Percentiles rank a stretch among this genome's conserved stretches.
phyloP scores from a whole-genome alignment of 225 moss, liverwort and hornwort species.

The Anthoceros angustus region DNA sequence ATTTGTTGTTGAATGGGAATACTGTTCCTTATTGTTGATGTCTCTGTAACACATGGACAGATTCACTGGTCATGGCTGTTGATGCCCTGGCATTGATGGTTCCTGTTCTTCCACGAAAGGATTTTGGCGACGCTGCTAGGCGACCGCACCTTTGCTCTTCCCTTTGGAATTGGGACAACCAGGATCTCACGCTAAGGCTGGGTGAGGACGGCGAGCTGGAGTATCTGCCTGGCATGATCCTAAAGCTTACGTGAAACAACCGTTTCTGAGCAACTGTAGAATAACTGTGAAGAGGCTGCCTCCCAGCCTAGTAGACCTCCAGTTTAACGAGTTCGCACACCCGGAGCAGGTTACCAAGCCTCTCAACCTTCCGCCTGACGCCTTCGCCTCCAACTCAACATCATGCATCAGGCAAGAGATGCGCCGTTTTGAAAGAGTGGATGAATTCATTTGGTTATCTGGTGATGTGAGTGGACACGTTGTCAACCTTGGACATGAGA shows the following conservation, averaged over 20 bases:
- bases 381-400: neutral
- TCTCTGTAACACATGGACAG: neutral
- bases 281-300: neutral
- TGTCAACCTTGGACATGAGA: neutral
- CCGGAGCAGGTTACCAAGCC: neutral
- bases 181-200: neutral
- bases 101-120: neutral
- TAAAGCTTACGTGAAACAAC: neutral
- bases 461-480: neutral
- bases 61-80: constrained; percentile 2
- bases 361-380: neutral
- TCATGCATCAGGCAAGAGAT: neutral
- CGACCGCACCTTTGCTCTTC: neutral
- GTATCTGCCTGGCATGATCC: neutral
- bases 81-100: neutral
- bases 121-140: neutral
- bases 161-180: constrained; percentile 1
- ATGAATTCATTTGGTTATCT: no score
- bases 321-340: neutral
- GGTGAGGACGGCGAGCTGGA: neutral
- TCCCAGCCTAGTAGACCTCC: neutral
- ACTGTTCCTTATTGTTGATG: neutral
- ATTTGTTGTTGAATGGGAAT: neutral
- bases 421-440: no score
- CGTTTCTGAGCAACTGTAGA: neutral